Percentiles rank a stretch among this genome's conserved stretches.
Conservation (phyloP, 345 rosid genomes). For the Punica granatum region DNA sequence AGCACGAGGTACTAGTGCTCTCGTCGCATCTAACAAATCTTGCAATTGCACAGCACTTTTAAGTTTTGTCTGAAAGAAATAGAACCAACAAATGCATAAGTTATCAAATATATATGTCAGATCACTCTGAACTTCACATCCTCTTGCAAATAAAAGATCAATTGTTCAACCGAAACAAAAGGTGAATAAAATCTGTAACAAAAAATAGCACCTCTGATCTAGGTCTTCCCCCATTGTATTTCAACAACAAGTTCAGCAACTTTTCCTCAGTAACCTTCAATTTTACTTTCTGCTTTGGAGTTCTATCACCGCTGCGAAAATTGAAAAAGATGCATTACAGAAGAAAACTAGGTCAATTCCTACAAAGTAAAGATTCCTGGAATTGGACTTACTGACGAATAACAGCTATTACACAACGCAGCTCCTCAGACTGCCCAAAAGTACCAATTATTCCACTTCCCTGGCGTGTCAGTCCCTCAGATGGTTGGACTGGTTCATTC, state of each 20-base stretch:
- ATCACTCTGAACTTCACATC: background rate
- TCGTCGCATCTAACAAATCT: slow-evolving; percentile 98
- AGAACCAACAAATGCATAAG: slow-evolving; percentile 4
- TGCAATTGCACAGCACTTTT: slow-evolving; percentile 96
- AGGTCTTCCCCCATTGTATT: slow-evolving; percentile 96
- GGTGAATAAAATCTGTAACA: slow-evolving; percentile 13
- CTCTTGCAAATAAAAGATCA: slow-evolving; percentile 1
- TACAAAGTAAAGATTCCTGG: background rate
- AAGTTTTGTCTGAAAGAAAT: slow-evolving; percentile 75
- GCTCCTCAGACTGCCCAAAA: slow-evolving; percentile 96
- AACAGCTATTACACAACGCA: slow-evolving; percentile 92
- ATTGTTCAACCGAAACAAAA: background rate
- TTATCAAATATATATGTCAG: background rate
- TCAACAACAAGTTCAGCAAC: slow-evolving; percentile 80
- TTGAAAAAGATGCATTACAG: slow-evolving; percentile 6
- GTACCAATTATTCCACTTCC: slow-evolving; percentile 96
- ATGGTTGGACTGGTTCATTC: slow-evolving; percentile 66
- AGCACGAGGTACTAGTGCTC: slow-evolving; percentile 85
- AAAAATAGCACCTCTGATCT: slow-evolving; percentile 54
- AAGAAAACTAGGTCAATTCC: background rate
- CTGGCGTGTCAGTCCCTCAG: slow-evolving; percentile 84
- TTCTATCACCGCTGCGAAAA: slow-evolving; percentile 87
- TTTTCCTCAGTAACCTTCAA: slow-evolving; percentile 97
- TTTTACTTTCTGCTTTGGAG: slow-evolving; percentile 99
- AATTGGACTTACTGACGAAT: slow-evolving; percentile 77